A percentile compares a stretch with the other conserved stretches of the same genome.
These are phyloP conservation scores for Sugiyamaella japonica DNA, from an alignment of 1,139 yeast species.

Conservation along the genomic window DNA sequence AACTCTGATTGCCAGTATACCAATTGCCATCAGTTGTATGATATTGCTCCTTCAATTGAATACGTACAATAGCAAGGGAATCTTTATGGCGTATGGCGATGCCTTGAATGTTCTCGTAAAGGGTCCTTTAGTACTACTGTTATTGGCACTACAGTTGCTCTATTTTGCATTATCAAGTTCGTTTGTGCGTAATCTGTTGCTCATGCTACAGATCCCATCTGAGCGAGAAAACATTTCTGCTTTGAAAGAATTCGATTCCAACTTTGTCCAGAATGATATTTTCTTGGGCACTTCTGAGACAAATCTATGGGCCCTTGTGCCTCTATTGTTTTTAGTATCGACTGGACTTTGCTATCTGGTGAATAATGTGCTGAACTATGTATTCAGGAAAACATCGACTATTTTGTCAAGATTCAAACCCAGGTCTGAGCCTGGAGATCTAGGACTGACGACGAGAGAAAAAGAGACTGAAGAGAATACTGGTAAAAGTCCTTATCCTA, in stretches of 20 bases:
- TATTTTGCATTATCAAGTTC: constrained; percentile 28
- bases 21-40: constrained; percentile 34
- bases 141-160: constrained; percentile 20
- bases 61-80: constrained; percentile 33
- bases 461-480: not conserved
- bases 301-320: constrained; percentile 52
- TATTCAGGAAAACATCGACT: constrained; percentile 16
- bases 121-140: constrained; percentile 21
- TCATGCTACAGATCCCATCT: constrained; percentile 31
- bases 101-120: constrained; percentile 44
- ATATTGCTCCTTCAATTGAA: constrained; percentile 33
- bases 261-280: constrained; percentile 42
- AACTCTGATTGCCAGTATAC: constrained; percentile 38
- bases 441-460: not conserved
- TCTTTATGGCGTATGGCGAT: constrained; percentile 54
- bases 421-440: not conserved
- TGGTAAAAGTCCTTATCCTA: not conserved
- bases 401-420: constrained; percentile 32
- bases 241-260: constrained; percentile 24
- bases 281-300: constrained; percentile 63
- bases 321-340: constrained; percentile 53
- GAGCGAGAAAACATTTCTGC: constrained; percentile 25
- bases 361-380: constrained; percentile 30
- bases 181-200: constrained; percentile 24
- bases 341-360: constrained; percentile 46